These are phyloP conservation scores for Porodaedalea pini DNA, from an alignment of 1,284 basidiomycete genomes.

Conservation along the genomic window DNA sequence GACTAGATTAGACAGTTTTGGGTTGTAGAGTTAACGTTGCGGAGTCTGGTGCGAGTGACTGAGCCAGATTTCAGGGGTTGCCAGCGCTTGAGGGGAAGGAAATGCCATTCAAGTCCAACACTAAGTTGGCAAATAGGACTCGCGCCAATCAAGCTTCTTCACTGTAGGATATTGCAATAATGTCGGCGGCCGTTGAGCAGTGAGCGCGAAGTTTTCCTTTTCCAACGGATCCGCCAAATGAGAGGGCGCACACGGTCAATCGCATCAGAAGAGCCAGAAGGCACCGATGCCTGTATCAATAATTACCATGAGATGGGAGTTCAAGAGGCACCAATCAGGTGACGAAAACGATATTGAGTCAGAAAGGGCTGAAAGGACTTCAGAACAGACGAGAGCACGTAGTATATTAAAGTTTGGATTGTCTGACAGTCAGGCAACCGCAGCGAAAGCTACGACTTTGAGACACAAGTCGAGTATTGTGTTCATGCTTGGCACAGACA, in stretches of 20 bases:
- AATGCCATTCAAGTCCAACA: neutral
- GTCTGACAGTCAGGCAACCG: no score
- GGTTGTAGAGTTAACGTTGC: no score
- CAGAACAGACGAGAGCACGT: neutral
- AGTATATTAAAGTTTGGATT: neutral
- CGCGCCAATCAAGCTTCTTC: neutral
- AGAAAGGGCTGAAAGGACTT: neutral
- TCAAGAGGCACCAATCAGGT: no score
- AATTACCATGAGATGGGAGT: neutral
- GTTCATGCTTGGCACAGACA: neutral
- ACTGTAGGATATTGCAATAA: neutral
- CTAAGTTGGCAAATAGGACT: neutral
- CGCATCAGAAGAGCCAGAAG: slow-evolving; percentile 4
- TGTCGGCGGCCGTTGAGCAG: neutral
- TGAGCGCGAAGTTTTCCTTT: neutral
- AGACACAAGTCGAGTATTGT: neutral
- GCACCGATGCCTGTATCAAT: neutral
- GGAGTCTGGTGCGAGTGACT: no score
- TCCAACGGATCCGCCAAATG: neutral
- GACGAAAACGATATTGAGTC: neutral
- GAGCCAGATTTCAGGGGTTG: no score
- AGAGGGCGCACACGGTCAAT: neutral
- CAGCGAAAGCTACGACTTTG: no score
- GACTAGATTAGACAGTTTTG: no score
- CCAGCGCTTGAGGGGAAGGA: no score